These are phyloP conservation scores for Daldinia eschscholtzii DNA, from an alignment of 2,329 filamentous ascomycete species.

Conservation along the genomic window DNA sequence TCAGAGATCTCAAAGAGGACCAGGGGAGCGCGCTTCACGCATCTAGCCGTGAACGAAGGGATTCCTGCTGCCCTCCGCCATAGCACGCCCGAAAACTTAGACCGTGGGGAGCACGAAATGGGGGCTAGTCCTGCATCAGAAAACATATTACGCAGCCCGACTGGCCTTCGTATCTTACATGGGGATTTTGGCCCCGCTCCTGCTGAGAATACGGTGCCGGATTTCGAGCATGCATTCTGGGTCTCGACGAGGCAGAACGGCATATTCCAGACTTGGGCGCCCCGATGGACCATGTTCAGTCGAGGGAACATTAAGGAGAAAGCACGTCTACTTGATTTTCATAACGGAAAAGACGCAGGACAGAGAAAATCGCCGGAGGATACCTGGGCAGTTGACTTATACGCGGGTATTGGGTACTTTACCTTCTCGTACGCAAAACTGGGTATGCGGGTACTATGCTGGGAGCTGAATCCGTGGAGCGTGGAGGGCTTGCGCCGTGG, in stretches of 20 bases:
- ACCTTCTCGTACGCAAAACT: constrained; percentile 83
- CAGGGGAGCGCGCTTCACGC: constrained; percentile 60
- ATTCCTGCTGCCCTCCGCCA: constrained; percentile 62
- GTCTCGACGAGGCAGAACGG: constrained; percentile 81
- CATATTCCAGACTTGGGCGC: constrained; percentile 87
- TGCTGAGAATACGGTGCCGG: constrained; percentile 42
- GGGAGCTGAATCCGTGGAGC: constrained; percentile 92
- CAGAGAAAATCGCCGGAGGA: constrained; percentile 21
- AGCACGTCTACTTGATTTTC: constrained; percentile 74
- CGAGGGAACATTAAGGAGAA: constrained; percentile 93
- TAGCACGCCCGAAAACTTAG: constrained; percentile 6
- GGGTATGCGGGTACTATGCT: constrained; percentile 82
- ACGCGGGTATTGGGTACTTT: constrained; percentile 95
- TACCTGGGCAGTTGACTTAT: constrained; percentile 80
- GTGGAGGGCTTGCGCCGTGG: constrained; percentile 85
- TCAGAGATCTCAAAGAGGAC: constrained; percentile 57
- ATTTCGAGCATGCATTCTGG: constrained; percentile 82
- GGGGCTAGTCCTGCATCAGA: constrained; percentile 53
- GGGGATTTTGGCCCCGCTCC: constrained; percentile 78
- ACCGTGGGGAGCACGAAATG: constrained; percentile 18
- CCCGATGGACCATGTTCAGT: constrained; percentile 93
- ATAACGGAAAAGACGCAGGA: constrained; percentile 27
- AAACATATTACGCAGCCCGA: constrained; percentile 81
- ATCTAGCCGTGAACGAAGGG: constrained; percentile 71
- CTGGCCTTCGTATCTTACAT: constrained; percentile 75